A percentile compares a stretch with the other conserved stretches of the same genome.
These are phyloP conservation scores for Stephania cephalantha DNA, from an alignment of 164 flowering plant species.

Conservation along the genomic window DNA sequence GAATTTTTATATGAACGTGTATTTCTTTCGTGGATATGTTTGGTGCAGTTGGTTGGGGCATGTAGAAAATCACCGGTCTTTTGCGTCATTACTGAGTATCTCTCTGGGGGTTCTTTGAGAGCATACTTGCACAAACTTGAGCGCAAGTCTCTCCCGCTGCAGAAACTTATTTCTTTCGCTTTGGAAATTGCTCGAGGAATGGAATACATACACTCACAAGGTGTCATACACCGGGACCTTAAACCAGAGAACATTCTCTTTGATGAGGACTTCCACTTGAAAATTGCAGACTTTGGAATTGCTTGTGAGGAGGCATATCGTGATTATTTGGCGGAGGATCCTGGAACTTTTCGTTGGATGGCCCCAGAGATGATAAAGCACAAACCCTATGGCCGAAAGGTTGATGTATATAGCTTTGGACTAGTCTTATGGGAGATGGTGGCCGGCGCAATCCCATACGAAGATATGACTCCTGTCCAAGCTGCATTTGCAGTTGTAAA, in stretches of 20 bases:
- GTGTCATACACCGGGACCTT: slow-evolving; percentile 83
- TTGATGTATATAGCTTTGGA: slow-evolving; percentile 88
- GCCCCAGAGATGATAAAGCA: slow-evolving; percentile 93
- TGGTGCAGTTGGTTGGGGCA: slow-evolving; percentile 71
- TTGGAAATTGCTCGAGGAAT: slow-evolving; percentile 83
- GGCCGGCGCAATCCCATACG: slow-evolving; percentile 74
- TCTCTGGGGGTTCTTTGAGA: slow-evolving; percentile 82
- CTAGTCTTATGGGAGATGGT: slow-evolving; percentile 87
- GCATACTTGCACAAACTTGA: slow-evolving; percentile 69
- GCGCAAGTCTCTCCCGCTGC: slow-evolving; percentile 45
- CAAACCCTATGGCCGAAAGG: slow-evolving; percentile 64
- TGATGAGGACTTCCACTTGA: slow-evolving; percentile 49
- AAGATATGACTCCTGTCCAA: slow-evolving; percentile 78
- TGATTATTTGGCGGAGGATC: slow-evolving; percentile 70
- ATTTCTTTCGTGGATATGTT: not conserved
- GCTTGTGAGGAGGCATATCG: slow-evolving; percentile 75
- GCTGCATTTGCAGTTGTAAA: slow-evolving; percentile 90
- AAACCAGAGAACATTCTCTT: slow-evolving; percentile 82
- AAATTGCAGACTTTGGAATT: slow-evolving; percentile 89
- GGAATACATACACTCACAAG: slow-evolving; percentile 86
- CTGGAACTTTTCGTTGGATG: slow-evolving; percentile 99
- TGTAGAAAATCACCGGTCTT: slow-evolving; percentile 68
- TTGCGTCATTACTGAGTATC: slow-evolving; percentile 71
- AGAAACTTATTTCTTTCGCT: slow-evolving; percentile 49
- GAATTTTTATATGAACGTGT: not conserved